phyloP scores from a whole-genome alignment of 345 rosid genomes.

The Sisymbrium altissimum region DNA sequence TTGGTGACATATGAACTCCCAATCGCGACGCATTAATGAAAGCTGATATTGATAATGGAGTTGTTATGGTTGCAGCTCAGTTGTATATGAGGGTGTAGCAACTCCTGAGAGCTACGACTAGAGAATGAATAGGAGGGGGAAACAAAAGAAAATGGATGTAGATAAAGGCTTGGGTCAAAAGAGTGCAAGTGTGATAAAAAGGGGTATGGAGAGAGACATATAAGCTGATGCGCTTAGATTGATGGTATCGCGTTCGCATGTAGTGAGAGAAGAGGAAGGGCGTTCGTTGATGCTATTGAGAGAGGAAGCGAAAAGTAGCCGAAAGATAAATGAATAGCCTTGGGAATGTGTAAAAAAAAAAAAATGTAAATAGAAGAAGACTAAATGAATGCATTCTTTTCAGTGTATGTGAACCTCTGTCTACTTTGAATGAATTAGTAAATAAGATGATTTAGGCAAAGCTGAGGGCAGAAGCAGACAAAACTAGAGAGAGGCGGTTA shows the following conservation, averaged over 20 bases:
- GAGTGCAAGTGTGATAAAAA: conserved; percentile 21
- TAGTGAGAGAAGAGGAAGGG: neutral
- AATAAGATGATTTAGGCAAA: neutral
- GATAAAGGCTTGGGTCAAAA: conserved; percentile 16
- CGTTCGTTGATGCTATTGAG: neutral
- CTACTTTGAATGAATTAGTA: neutral
- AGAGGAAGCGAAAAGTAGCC: neutral
- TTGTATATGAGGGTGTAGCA: conserved; percentile 18
- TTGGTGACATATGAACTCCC: conserved; percentile 9
- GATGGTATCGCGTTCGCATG: neutral
- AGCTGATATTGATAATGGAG: neutral
- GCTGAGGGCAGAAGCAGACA: conserved; percentile 9
- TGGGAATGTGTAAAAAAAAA: neutral
- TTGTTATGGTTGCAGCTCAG: conserved; percentile 18
- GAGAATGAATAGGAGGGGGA: conserved; percentile 18
- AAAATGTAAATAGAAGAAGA: conserved; percentile 26
- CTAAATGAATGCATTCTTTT: conserved; percentile 12
- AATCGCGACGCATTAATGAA: neutral
- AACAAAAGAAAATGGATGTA: conserved; percentile 16
- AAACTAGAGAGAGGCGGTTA: conserved; percentile 1
- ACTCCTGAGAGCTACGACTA: conserved; percentile 34
- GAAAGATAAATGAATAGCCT: neutral
- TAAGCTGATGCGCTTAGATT: conserved; percentile 22
- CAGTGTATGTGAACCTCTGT: neutral
- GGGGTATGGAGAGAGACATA: neutral